Percentiles rank a stretch among this genome's conserved stretches.
Conservation (phyloP, 257 asterid species). For the Leonotis leonurus region DNA sequence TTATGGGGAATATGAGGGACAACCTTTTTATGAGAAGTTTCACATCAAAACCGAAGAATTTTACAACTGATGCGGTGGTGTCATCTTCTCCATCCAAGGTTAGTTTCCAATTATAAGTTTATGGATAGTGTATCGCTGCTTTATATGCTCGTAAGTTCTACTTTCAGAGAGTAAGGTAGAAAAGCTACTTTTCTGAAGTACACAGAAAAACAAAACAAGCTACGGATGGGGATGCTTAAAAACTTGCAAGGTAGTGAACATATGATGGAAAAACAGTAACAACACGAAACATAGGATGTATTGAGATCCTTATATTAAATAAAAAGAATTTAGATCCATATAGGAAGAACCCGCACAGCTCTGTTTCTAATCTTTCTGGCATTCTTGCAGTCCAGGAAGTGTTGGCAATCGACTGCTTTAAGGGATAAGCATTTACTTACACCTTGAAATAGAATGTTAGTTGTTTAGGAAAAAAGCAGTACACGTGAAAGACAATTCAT, state of each 20-base stretch:
- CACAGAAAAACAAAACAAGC: neutral
- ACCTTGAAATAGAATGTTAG: neutral
- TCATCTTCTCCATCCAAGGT: conserved; percentile 82
- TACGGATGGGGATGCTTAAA: neutral
- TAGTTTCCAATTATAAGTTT: conserved; percentile 13
- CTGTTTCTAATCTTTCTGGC: neutral
- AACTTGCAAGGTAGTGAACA: no score
- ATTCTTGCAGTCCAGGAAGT: neutral
- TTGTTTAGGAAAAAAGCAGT: neutral
- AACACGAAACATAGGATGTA: neutral
- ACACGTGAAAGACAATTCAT: neutral
- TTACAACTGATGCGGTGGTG: conserved; percentile 40
- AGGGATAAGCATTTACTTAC: neutral
- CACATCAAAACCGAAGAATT: conserved; percentile 64
- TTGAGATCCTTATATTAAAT: neutral
- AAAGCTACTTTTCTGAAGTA: neutral
- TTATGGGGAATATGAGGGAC: conserved; percentile 87
- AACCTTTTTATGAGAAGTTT: conserved; percentile 73
- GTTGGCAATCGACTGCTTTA: neutral
- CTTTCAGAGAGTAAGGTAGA: no score
- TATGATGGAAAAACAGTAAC: no score
- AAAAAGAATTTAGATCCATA: no score
- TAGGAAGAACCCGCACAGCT: no score
- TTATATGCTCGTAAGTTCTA: no score
- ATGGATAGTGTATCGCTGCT: neutral